phyloP scores from a whole-genome alignment of 306 rosid genomes.

The Gastrolobium villosum region DNA sequence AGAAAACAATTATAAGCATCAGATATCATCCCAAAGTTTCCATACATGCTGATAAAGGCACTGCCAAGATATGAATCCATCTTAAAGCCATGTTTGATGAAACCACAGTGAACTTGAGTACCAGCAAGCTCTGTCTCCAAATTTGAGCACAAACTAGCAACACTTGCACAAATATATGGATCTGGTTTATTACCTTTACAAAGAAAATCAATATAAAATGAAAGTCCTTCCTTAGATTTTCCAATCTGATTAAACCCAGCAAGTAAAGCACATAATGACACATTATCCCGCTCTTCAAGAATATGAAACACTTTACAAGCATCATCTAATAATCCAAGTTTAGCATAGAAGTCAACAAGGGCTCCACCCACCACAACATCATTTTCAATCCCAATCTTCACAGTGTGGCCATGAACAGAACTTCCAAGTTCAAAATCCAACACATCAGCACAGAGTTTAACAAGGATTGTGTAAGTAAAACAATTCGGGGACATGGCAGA shows the following conservation, averaged over 20 bases:
- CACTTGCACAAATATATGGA: constrained; percentile 50
- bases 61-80: constrained; percentile 57
- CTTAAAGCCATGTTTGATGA: constrained; percentile 53
- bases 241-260: constrained; percentile 58
- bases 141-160: constrained; percentile 53
- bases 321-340: constrained; percentile 48
- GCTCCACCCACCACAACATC: constrained; percentile 55
- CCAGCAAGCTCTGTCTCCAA: constrained; percentile 44
- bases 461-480: constrained; percentile 49
- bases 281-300: constrained; percentile 56
- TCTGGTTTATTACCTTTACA: constrained; percentile 54
- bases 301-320: constrained; percentile 46
- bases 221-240: constrained; percentile 48
- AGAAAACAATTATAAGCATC: constrained; percentile 55
- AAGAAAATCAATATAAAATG: constrained; percentile 48
- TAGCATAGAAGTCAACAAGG: constrained; percentile 55
- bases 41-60: constrained; percentile 61
- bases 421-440: constrained; percentile 54
- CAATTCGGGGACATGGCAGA: constrained; percentile 38
- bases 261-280: constrained; percentile 56
- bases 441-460: constrained; percentile 50
- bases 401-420: constrained; percentile 52
- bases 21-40: constrained; percentile 53
- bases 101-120: constrained; percentile 54
- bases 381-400: constrained; percentile 54